Evolutionary conservation across 352 stramenopile genomes (phyloP).

Genomic region (Globisporangium camurandrum): DNA sequence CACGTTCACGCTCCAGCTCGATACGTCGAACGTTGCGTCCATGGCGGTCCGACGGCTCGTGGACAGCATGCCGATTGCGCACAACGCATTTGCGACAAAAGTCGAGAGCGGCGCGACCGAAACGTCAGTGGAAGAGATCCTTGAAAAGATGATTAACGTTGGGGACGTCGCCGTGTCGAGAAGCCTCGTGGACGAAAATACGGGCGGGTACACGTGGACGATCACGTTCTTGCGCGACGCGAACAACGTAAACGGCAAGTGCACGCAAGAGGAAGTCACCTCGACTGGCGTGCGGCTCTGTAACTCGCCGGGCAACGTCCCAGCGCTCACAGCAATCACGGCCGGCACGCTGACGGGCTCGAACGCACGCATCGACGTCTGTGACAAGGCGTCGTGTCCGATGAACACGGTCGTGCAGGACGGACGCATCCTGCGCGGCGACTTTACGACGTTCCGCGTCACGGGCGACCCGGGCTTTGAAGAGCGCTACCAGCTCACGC

Average conservation of each 20-base stretch:
- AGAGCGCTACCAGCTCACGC: constrained; percentile 28
- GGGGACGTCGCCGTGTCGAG: constrained; percentile 90
- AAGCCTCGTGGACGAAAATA: constrained; percentile 74
- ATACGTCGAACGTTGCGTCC: constrained; percentile 58
- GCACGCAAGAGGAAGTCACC: constrained; percentile 52
- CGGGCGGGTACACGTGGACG: constrained; percentile 93
- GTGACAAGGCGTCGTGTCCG: constrained; percentile 22
- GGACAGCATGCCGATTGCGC: constrained; percentile 77
- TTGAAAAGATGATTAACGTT: constrained; percentile 91
- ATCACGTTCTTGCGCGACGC: constrained; percentile 92
- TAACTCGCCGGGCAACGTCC: constrained; percentile 91
- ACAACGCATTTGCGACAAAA: constrained; percentile 90
- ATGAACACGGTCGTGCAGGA: constrained; percentile 18
- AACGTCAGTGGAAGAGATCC: constrained; percentile 93
- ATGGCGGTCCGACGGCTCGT: constrained; percentile 60
- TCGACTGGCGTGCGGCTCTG: constrained; percentile 57
- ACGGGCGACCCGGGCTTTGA: constrained; percentile 55
- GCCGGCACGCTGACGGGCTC: constrained; percentile 22
- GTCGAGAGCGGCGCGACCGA: constrained; percentile 85
- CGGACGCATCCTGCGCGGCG: constrained; percentile 80
- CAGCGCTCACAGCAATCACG: constrained; percentile 48
- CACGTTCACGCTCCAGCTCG: constrained; percentile 86
- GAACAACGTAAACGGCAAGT: constrained; percentile 62
- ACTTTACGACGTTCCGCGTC: constrained; percentile 87
- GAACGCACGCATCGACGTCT: constrained; percentile 20